A percentile compares a stretch with the other conserved stretches of the same genome.
Conservation (phyloP, 306 rosid genomes). For the Ceratonia siliqua region DNA sequence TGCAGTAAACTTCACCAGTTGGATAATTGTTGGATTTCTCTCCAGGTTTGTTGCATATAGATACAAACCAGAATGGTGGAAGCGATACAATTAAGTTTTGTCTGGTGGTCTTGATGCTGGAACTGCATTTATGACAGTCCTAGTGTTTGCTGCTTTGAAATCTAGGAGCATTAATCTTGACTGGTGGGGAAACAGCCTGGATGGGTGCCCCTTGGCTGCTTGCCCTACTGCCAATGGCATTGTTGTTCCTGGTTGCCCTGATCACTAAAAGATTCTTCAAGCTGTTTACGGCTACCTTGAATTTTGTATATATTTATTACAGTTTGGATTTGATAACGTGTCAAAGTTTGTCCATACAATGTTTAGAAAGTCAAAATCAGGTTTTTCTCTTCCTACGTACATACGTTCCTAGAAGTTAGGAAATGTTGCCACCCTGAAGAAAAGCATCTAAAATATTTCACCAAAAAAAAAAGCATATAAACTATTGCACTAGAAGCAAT, state of each 20-base stretch:
- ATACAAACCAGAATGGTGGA: constrained; percentile 51
- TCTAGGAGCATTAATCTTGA: constrained; percentile 22
- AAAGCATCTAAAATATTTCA: background rate
- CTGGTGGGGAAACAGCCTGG: constrained; percentile 61
- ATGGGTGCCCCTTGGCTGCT: constrained; percentile 61
- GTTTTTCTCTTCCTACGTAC: background rate
- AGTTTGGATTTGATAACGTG: background rate
- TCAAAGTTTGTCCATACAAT: background rate
- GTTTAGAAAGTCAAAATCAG: background rate
- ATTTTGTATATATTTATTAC: background rate
- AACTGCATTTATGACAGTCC: constrained; percentile 61
- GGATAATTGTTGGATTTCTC: constrained; percentile 51
- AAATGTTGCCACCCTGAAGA: background rate
- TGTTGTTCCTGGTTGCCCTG: constrained; percentile 48
- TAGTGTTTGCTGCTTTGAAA: constrained; percentile 48
- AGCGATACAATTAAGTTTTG: constrained; percentile 55
- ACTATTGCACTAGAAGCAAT: background rate
- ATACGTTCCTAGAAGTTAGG: background rate
- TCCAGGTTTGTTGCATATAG: constrained; percentile 48
- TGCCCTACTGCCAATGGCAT: constrained; percentile 68
- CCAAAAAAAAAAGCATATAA: too few species aligned
- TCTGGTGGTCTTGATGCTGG: constrained; percentile 72
- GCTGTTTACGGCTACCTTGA: background rate
- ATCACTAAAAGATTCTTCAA: background rate
- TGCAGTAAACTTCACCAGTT: constrained; percentile 58